Base-by-base conservation (phyloP, 2,329 filamentous ascomycete genomes). In the Lojkania enalia region DNA sequence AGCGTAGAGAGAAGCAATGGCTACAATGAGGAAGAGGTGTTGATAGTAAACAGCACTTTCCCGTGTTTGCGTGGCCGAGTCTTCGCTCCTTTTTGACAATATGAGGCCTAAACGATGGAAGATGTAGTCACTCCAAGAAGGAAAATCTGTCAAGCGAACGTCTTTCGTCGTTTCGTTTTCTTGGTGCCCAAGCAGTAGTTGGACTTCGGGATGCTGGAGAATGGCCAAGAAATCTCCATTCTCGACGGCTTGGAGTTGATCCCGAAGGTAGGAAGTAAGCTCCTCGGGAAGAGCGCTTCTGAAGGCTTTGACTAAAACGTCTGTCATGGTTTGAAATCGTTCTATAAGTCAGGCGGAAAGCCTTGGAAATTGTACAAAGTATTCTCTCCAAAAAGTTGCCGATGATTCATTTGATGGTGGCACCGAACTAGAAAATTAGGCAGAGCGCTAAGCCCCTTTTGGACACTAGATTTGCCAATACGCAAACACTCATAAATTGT, bases 1-100 rank as follows among this genome's bases (percentile, higher is more conserved):
- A 9, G 85, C 82, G 61, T 89, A 80, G 9, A 96, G 77, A 1
- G 86, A 81, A 1, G 86, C 84, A 36, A 88, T 73, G 7, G 83
- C 88, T 23, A 87, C 73, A 33, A 81, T 73, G 42, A 83, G 72
- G 35, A 73, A 66, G 2, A 74, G 52, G 43, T 71, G 59, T 44
- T 72, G 71, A 15, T 61, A 67, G 46, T 74, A 73, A n/a, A 62
- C 58, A 20, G 64, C 50, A 13, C 63, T 67, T 46, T 71, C 64
- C 37, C 53, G 45, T 14, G 59, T 44, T 1, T 57, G 50, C 11
- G 49, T 48, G 9, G 44, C 58, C 29, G 53, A 37, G n/a, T 61
- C 57, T 45, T 62, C 59, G 36, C 44, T 61, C 32, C 58, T 50
- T 37, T 63, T 61, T 11, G 63, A 58, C 14, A 75, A 48, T 2